Evolutionary conservation across 345 rosid species (phyloP).

Genomic region (Hibiscus syriacus): DNA sequence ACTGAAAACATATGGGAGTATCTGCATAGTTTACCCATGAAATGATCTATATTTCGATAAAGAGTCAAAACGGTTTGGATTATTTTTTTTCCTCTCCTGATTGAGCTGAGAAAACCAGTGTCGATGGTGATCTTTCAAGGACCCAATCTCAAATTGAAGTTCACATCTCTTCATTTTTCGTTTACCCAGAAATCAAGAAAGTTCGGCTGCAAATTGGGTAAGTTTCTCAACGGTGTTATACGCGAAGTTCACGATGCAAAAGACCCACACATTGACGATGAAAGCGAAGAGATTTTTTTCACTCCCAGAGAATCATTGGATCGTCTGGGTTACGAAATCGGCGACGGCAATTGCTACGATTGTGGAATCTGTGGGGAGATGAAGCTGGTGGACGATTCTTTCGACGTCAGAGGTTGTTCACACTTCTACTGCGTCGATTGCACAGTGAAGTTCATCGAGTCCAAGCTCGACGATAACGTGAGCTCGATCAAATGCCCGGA

Average conservation of each 20-base stretch:
- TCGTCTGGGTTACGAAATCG: slow-evolving; percentile 4
- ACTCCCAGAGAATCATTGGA: neutral
- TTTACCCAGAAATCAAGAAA: neutral
- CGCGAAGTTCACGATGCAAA: neutral
- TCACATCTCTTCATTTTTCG: neutral
- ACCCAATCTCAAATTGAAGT: neutral
- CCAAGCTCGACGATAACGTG: slow-evolving; percentile 35
- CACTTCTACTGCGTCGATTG: slow-evolving; percentile 41
- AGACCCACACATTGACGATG: neutral
- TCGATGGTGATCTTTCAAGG: neutral
- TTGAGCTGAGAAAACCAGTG: neutral
- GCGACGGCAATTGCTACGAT: neutral
- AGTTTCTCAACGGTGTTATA: neutral
- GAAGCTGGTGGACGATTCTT: slow-evolving; percentile 2
- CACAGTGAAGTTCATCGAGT: slow-evolving; percentile 21
- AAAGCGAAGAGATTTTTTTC: neutral
- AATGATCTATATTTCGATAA: too few species aligned
- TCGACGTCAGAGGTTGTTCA: slow-evolving; percentile 30
- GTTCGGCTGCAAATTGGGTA: neutral
- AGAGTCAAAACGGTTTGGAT: too few species aligned
- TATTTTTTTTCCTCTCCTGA: too few species aligned
- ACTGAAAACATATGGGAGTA: too few species aligned
- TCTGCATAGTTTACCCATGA: too few species aligned
- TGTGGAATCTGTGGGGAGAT: slow-evolving; percentile 37
- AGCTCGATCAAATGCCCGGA: slow-evolving; percentile 29